Evolutionary conservation across 495 filamentous ascomycete genomes (phyloP), one percentile per base, ranked within the genome.

Genomic region (Podospora australis): DNA sequence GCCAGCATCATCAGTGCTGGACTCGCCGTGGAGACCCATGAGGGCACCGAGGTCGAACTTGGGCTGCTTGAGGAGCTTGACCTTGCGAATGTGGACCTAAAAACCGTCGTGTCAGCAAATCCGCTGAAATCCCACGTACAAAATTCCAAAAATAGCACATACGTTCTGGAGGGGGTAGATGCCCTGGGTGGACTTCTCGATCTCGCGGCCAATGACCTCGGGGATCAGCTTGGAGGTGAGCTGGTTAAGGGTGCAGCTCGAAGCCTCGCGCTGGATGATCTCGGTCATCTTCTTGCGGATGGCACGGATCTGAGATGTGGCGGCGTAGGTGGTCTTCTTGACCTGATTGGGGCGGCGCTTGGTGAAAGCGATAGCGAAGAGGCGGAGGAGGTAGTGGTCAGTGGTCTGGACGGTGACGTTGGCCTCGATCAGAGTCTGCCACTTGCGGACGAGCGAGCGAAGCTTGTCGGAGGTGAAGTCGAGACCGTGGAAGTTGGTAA

Each of bases 381-480:
- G 83, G 54, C 92, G 88, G 70, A 98, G 78, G 60, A 97, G 90
- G 78, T 98, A 97, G 69, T 98, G 91, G 66, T 98, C 92, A 67
- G 92, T 97, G 56, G 92, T 96, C 86, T 96, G 96, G 78, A 97
- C 88, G 55, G 94, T 95, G 64, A 96, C 82, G 68, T 98, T 98
- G 78, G 92, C 92, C 82, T 98, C 92, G 62, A 98, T 98, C 60
- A 98, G 78, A 39, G 89, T 83, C 76, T 98, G 92, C 92, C 92
- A 98, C 75, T 98, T 98, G 74, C 92, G 90, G 57, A 98, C 92
- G 50, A 98, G 82, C 46, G 92, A 98, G 62, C 92, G 86, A 57
- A 98, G 81, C 81, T 97, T 97, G 82, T 98, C 92, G 59, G 94
- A 96, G 59, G 92, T 98, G 82, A 98, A 97, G 78, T 98, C 92